Conservation (phyloP, 2,329 filamentous ascomycete species). For the Arthrobotrys musiformis region DNA sequence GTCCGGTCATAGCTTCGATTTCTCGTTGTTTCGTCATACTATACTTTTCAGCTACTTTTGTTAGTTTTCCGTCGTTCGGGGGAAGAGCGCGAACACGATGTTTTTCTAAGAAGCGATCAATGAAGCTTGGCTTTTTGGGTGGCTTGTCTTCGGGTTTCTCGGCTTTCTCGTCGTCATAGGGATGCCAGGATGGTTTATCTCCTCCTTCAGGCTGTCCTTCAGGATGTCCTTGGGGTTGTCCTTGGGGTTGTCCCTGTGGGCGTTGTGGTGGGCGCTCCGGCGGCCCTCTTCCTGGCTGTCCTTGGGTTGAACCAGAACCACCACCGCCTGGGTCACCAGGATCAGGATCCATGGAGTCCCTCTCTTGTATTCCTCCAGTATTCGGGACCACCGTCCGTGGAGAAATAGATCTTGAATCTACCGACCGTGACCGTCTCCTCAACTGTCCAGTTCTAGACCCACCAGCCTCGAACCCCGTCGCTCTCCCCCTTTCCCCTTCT, state of each 20-base stretch:
- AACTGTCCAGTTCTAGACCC: too few species aligned
- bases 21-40: neutral
- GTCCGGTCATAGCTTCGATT: neutral
- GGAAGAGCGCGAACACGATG: neutral
- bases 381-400: neutral
- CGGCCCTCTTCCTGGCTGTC: too few species aligned
- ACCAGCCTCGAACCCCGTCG: neutral
- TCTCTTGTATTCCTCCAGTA: neutral
- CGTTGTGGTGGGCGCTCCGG: too few species aligned
- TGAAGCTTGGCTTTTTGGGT: neutral
- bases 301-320: neutral
- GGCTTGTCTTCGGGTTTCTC: neutral
- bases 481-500: neutral
- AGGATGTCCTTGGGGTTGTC: neutral
- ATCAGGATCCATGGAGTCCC: neutral
- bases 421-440: neutral
- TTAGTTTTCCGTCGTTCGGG: constrained; percentile 8
- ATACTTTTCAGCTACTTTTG: neutral
- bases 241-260: neutral
- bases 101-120: neutral
- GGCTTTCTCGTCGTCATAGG: neutral
- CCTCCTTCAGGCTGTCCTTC: neutral
- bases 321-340: neutral
- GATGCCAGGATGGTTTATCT: neutral
- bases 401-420: neutral